A percentile compares a stretch with the other conserved stretches of the same genome.
Conservation (phyloP, 371 early-diverging fungal genomes). For the Mucor irregularis region DNA sequence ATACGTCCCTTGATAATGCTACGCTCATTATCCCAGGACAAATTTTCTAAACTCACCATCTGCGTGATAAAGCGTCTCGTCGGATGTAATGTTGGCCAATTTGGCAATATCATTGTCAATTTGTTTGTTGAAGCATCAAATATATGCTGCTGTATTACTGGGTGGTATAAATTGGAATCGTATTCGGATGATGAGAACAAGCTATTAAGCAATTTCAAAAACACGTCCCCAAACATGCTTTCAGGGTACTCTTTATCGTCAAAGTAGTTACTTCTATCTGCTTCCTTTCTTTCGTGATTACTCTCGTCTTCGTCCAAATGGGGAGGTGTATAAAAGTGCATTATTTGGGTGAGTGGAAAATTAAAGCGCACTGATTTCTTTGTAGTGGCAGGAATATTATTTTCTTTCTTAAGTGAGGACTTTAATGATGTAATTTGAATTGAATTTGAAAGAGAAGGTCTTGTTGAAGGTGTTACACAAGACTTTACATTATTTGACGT, state of each 20-base stretch:
- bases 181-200: not conserved
- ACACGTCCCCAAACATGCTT: slow-evolving; percentile 30
- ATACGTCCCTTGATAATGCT: slow-evolving; percentile 47
- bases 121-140: slow-evolving; percentile 10
- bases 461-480: not conserved
- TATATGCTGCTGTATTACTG: not conserved
- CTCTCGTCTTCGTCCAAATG: not conserved
- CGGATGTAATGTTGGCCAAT: slow-evolving; percentile 30
- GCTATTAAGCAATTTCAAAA: slow-evolving; percentile 26
- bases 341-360: slow-evolving; percentile 46
- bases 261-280: slow-evolving; percentile 17
- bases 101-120: slow-evolving; percentile 1
- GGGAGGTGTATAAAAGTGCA: slow-evolving; percentile 31
- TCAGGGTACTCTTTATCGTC: slow-evolving; percentile 13
- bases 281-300: slow-evolving; percentile 24
- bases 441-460: no score
- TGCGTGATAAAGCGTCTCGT: slow-evolving; percentile 51
- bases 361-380: slow-evolving; percentile 67
- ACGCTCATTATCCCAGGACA: not conserved
- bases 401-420: not conserved
- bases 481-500: not conserved
- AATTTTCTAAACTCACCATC: slow-evolving; percentile 9
- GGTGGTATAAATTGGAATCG: not conserved
- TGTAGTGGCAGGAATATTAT: not conserved
- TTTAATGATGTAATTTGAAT: no score